A percentile compares a stretch with the other conserved stretches of the same genome.
Conservation (phyloP, 257 asterid genomes). For the Salvia hispanica region DNA sequence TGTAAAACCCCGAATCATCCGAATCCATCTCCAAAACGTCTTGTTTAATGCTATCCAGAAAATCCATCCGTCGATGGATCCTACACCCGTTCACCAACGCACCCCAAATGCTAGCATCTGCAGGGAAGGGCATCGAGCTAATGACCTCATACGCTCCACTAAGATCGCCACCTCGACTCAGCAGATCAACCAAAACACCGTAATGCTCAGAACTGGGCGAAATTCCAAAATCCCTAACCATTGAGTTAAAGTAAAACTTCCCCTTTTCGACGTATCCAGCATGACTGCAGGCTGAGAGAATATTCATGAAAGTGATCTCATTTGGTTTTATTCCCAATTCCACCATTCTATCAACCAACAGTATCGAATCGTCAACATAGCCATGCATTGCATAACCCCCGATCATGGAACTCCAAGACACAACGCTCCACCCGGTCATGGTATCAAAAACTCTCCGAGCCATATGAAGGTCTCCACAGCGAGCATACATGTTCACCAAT, state of each 20-base stretch:
- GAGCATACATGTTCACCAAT: slow-evolving; percentile 73
- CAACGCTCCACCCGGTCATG: slow-evolving; percentile 54
- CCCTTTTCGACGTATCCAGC: slow-evolving; percentile 75
- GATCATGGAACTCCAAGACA: slow-evolving; percentile 85
- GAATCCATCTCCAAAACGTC: slow-evolving; percentile 48
- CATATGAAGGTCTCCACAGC: slow-evolving; percentile 72
- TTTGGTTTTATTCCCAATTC: slow-evolving; percentile 67
- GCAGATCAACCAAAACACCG: slow-evolving; percentile 81
- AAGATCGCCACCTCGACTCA: slow-evolving; percentile 84
- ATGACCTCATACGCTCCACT: slow-evolving; percentile 65
- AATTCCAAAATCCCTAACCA: slow-evolving; percentile 54
- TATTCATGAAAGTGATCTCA: slow-evolving; percentile 66
- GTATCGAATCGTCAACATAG: slow-evolving; percentile 51
- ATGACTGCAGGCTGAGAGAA: slow-evolving; percentile 84
- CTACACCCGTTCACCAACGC: slow-evolving; percentile 83
- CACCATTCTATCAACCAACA: slow-evolving; percentile 2
- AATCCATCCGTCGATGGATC: slow-evolving; percentile 76
- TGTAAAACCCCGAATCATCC: slow-evolving; percentile 75
- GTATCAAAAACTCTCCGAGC: slow-evolving; percentile 62
- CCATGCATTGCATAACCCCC: slow-evolving; percentile 89
- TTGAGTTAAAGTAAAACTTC: slow-evolving; percentile 59
- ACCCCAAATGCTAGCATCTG: slow-evolving; percentile 74
- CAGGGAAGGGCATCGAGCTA: slow-evolving; percentile 57
- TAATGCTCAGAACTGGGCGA: slow-evolving; percentile 71
- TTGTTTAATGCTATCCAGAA: slow-evolving; percentile 49